A percentile compares a stretch with the other conserved stretches of the same genome.
phyloP scores from a whole-genome alignment of 495 filamentous ascomycete species.

The Acidomyces sp. region DNA sequence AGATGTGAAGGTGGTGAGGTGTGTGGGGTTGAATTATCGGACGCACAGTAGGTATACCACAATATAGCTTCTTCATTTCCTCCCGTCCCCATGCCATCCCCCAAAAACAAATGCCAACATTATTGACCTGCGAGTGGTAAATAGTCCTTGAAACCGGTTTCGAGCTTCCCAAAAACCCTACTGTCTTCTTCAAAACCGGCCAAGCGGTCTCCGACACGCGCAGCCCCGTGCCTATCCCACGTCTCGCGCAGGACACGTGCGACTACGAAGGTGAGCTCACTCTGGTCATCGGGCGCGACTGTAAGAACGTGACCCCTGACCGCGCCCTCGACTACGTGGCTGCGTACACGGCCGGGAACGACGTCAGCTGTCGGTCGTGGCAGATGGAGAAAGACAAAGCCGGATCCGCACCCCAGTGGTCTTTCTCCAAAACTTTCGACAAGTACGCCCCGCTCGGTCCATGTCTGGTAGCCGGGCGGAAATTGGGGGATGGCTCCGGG shows the following conservation, averaged over 20 bases:
- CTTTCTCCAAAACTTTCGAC: conserved; percentile 30
- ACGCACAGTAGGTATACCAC: conserved; percentile 23
- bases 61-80: too few species aligned
- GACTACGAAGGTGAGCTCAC: conserved; percentile 45
- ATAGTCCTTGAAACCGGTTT: conserved; percentile 39
- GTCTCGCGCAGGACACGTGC: conserved; percentile 35
- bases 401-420: conserved; percentile 28
- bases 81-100: too few species aligned
- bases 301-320: conserved; percentile 32
- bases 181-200: conserved; percentile 39
- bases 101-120: too few species aligned
- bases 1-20: conserved; percentile 26
- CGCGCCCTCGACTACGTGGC: conserved; percentile 37
- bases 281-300: conserved; percentile 34
- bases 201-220: conserved; percentile 35
- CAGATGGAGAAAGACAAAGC: conserved; percentile 33
- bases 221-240: conserved; percentile 33
- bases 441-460: conserved; percentile 31
- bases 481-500: conserved; percentile 23
- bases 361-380: conserved; percentile 36
- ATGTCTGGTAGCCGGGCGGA: conserved; percentile 23
- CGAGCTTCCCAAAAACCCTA: conserved; percentile 36
- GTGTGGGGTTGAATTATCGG: conserved; percentile 27
- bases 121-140: neutral
- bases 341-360: conserved; percentile 38